phyloP scores from a whole-genome alignment of 768 basidiomycete species.

The Leucosporidium scottii region DNA sequence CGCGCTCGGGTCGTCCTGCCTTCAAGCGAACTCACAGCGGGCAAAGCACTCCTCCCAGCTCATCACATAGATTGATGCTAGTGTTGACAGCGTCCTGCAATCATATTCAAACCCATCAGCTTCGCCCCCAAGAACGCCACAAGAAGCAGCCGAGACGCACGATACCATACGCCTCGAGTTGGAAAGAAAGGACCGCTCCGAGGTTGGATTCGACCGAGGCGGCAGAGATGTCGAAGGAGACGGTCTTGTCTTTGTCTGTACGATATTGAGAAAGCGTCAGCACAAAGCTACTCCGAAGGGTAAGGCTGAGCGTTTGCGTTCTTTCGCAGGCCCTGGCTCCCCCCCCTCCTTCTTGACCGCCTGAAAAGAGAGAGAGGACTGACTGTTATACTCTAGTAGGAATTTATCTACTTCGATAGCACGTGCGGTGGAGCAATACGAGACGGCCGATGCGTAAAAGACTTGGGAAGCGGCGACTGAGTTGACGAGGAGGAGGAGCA shows the following conservation, averaged over 20 bases:
- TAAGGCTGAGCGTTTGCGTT: not conserved
- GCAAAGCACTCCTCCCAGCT: constrained; percentile 72
- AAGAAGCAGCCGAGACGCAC: not conserved
- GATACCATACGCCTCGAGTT: constrained; percentile 82
- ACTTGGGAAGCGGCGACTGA: not conserved
- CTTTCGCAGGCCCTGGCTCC: not conserved
- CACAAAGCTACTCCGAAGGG: not conserved
- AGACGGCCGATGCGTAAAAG: constrained; percentile 13
- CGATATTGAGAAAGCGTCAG: not conserved
- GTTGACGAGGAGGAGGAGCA: not conserved
- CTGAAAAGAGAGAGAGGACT: constrained; percentile 11
- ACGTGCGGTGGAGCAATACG: constrained; percentile 14
- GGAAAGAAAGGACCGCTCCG: constrained; percentile 67
- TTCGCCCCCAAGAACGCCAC: not conserved
- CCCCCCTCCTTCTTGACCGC: not conserved
- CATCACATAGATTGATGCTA: constrained; percentile 76
- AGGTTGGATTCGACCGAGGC: constrained; percentile 61
- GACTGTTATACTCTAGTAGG: constrained; percentile 22
- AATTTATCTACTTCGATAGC: constrained; percentile 26
- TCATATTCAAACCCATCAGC: not conserved
- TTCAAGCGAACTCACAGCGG: constrained; percentile 46
- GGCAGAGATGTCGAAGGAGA: constrained; percentile 77
- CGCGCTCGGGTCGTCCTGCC: not conserved
- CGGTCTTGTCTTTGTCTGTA: constrained; percentile 38
- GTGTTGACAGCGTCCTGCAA: constrained; percentile 58